These are phyloP conservation scores for Aspergillus terreus DNA, from an alignment of 2,329 filamentous ascomycete genomes.

Conservation along the genomic window DNA sequence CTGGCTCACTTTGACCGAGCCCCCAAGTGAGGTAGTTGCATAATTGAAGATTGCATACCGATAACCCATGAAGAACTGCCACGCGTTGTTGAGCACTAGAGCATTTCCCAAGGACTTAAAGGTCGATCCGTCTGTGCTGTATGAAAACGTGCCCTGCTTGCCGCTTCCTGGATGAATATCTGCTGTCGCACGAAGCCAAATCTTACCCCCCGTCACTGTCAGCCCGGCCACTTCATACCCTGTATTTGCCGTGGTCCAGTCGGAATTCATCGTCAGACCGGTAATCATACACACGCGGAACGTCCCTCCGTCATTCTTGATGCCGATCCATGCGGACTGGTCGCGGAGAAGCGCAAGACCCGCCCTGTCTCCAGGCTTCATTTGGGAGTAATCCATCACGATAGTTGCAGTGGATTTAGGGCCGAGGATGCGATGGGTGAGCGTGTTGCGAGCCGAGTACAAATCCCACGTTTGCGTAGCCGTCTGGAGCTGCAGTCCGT, in stretches of 20 bases:
- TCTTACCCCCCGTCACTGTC: slow-evolving; percentile 12
- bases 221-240: slow-evolving; percentile 24
- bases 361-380: slow-evolving; percentile 51
- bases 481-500: slow-evolving; percentile 47
- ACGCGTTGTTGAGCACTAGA: slow-evolving; percentile 40
- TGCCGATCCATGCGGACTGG: slow-evolving; percentile 50
- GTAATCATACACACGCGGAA: slow-evolving; percentile 32
- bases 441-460: slow-evolving; percentile 39
- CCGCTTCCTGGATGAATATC: slow-evolving; percentile 32
- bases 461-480: slow-evolving; percentile 53
- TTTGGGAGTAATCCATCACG: slow-evolving; percentile 45
- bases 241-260: slow-evolving; percentile 29
- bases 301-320: slow-evolving; percentile 31
- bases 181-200: slow-evolving; percentile 38
- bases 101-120: slow-evolving; percentile 34
- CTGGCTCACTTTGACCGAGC: slow-evolving; percentile 13
- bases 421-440: slow-evolving; percentile 41
- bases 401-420: slow-evolving; percentile 48
- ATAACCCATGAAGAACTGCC: slow-evolving; percentile 50
- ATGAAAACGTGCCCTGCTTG: slow-evolving; percentile 35
- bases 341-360: slow-evolving; percentile 55
- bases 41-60: slow-evolving; percentile 51
- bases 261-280: slow-evolving; percentile 34
- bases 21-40: slow-evolving; percentile 44
- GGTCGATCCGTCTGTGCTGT: slow-evolving; percentile 42